A percentile compares a stretch with the other conserved stretches of the same genome.
phyloP scores from a whole-genome alignment of 352 stramenopile species.

The Phytopythium boreale region DNA sequence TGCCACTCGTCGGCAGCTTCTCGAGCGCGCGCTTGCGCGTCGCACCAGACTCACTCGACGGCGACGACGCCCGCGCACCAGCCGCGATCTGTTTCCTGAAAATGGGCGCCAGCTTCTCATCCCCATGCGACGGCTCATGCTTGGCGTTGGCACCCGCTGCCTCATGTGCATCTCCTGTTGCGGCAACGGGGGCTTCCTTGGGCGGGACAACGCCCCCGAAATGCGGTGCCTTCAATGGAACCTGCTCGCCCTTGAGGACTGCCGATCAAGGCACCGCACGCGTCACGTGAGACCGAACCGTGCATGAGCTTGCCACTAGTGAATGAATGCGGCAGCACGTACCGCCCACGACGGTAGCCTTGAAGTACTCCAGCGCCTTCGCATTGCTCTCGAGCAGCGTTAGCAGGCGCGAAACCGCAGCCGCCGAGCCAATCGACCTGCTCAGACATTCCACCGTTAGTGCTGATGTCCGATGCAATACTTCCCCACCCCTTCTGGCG shows the following conservation, averaged over 20 bases:
- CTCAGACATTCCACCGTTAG: neutral
- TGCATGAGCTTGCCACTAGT: neutral
- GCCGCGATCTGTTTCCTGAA: constrained; percentile 19
- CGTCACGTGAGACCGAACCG: constrained; percentile 1
- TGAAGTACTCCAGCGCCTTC: constrained; percentile 58
- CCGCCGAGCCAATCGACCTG: constrained; percentile 44
- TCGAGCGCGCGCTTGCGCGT: constrained; percentile 35
- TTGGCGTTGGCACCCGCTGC: neutral
- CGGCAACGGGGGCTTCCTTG: constrained; percentile 10
- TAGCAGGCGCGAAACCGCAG: constrained; percentile 42
- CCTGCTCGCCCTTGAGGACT: constrained; percentile 40
- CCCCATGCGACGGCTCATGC: neutral
- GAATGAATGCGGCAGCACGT: neutral
- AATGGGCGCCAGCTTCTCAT: constrained; percentile 26
- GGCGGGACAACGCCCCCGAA: constrained; percentile 31
- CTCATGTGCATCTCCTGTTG: constrained; percentile 3
- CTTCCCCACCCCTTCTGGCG: neutral
- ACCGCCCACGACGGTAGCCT: constrained; percentile 58
- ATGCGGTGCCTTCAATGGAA: constrained; percentile 31
- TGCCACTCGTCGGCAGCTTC: constrained; percentile 11
- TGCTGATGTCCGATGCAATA: too few species aligned
- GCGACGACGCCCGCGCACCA: constrained; percentile 17
- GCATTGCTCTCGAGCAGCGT: constrained; percentile 39
- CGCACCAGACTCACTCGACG: constrained; percentile 20
- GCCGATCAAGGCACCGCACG: neutral